phyloP scores from a whole-genome alignment of 2,329 filamentous ascomycete genomes.

The Aspergillus uvarum region DNA sequence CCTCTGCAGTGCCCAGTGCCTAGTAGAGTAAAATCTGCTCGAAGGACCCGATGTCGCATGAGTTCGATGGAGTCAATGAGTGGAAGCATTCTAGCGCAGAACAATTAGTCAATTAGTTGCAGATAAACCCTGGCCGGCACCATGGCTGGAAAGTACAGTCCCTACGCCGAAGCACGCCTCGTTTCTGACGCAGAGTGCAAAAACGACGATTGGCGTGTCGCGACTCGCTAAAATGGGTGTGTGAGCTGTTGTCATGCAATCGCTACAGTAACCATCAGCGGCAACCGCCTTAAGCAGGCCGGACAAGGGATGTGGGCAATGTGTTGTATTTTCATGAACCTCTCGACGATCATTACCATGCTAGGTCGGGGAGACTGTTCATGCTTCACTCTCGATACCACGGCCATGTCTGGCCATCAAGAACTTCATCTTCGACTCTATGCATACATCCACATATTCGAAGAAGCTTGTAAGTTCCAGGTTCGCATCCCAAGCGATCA shows the following conservation, averaged over 20 bases:
- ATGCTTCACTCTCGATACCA: not conserved
- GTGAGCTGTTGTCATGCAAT: not conserved
- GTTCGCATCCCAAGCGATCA: too few relatives aligned
- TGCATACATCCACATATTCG: not conserved
- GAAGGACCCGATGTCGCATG: not conserved
- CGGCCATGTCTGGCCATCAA: not conserved
- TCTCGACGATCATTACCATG: not conserved
- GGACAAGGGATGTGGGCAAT: not conserved
- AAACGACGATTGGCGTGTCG: not conserved
- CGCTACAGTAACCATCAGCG: slow-evolving; percentile 1
- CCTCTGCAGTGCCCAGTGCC: not conserved
- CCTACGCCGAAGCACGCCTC: not conserved
- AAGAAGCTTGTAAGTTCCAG: not conserved
- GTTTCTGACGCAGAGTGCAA: not conserved
- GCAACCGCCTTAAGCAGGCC: not conserved
- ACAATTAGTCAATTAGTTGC: slow-evolving; percentile 1
- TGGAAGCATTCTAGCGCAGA: slow-evolving; percentile 6
- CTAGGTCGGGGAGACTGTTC: not conserved
- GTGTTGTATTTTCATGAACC: not conserved
- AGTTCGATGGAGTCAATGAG: not conserved
- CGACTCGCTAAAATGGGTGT: not conserved
- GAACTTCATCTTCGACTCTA: not conserved
- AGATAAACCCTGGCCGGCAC: not conserved
- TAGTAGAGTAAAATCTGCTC: not conserved
- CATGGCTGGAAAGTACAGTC: not conserved